Evolutionary conservation across 2,329 filamentous ascomycete genomes (phyloP).

Genomic region (Zymoseptoria passerinii): DNA sequence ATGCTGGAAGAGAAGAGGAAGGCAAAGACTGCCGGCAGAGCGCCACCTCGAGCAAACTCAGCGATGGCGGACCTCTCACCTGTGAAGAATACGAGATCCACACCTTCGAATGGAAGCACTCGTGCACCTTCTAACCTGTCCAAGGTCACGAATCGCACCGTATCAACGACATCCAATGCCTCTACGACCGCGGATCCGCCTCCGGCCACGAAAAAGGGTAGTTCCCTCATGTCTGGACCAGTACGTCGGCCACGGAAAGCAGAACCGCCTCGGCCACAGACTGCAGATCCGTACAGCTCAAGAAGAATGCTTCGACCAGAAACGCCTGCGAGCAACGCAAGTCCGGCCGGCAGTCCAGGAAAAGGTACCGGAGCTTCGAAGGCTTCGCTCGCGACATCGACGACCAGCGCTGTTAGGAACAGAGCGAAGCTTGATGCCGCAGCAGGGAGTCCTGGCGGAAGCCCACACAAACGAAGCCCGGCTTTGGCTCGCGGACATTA

Average conservation of each 20-base stretch:
- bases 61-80: constrained; percentile 48
- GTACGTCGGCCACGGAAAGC: constrained; percentile 45
- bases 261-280: constrained; percentile 43
- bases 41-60: constrained; percentile 49
- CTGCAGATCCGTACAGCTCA: constrained; percentile 46
- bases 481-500: constrained; percentile 15
- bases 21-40: constrained; percentile 43
- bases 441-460: constrained; percentile 24
- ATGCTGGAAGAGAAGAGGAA: constrained; percentile 68
- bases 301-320: constrained; percentile 32
- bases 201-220: constrained; percentile 29
- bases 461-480: constrained; percentile 25
- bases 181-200: constrained; percentile 14
- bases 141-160: constrained; percentile 21
- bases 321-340: constrained; percentile 37
- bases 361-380: constrained; percentile 27
- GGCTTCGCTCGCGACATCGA: constrained; percentile 19
- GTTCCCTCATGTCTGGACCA: constrained; percentile 50
- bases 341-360: constrained; percentile 38
- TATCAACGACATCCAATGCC: constrained; percentile 23
- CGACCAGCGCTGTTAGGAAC: constrained; percentile 20
- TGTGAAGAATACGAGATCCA: constrained; percentile 32
- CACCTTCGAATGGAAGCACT: constrained; percentile 14
- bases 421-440: constrained; percentile 16
- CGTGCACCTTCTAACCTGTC: constrained; percentile 25